Evolutionary conservation across 2,329 filamentous ascomycete genomes (phyloP).

Genomic region (Fusarium pseudograminearum): DNA sequence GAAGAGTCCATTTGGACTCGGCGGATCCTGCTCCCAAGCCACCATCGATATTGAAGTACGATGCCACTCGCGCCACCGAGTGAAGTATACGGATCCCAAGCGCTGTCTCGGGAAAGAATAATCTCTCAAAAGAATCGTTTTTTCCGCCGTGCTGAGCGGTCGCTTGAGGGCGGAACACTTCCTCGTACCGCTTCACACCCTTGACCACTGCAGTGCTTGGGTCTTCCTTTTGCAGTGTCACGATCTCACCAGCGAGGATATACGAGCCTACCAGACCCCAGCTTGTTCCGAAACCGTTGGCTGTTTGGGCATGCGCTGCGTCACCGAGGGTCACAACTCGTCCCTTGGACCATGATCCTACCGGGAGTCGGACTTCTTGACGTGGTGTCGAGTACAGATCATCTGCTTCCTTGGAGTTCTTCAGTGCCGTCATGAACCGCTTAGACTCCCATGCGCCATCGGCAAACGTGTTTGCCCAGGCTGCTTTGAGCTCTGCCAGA

Average conservation of each 20-base stretch:
- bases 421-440: slow-evolving; percentile 9
- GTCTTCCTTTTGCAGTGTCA: slow-evolving; percentile 8
- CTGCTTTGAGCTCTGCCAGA: slow-evolving; percentile 6
- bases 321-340: slow-evolving; percentile 17
- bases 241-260: slow-evolving; percentile 14
- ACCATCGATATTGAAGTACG: slow-evolving; percentile 10
- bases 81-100: slow-evolving; percentile 18
- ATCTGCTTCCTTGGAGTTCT: slow-evolving; percentile 8
- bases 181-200: slow-evolving; percentile 24
- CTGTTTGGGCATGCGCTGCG: slow-evolving; percentile 18
- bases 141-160: slow-evolving; percentile 1
- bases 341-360: slow-evolving; percentile 18
- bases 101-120: slow-evolving; percentile 1
- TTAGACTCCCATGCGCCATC: slow-evolving; percentile 1
- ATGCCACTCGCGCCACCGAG: slow-evolving; percentile 1
- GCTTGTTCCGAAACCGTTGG: slow-evolving; percentile 19
- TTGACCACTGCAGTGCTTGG: slow-evolving; percentile 15
- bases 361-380: slow-evolving; percentile 6
- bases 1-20: slow-evolving; percentile 24
- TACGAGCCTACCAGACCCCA: slow-evolving; percentile 20
- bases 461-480: slow-evolving; percentile 1
- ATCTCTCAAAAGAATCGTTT: not conserved
- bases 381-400: slow-evolving; percentile 17
- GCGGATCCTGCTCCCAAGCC: slow-evolving; percentile 14
- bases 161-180: slow-evolving; percentile 19